phyloP scores from a whole-genome alignment of 345 rosid species.

The Eucalyptus viminalis region DNA sequence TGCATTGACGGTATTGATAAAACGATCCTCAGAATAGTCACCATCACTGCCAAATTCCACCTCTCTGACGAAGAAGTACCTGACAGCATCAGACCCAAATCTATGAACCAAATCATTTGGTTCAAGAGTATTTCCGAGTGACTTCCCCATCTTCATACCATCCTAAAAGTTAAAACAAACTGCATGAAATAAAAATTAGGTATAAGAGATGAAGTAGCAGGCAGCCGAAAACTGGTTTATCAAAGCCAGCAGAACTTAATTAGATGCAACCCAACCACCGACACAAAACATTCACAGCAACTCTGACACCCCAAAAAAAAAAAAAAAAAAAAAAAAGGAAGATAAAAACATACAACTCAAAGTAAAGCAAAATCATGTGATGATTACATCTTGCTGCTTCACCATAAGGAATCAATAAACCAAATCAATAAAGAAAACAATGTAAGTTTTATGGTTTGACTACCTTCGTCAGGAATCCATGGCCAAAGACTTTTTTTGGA shows the following conservation, averaged over 20 bases:
- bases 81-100: conserved; percentile 86
- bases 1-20: conserved; percentile 73
- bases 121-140: conserved; percentile 84
- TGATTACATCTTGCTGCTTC: neutral
- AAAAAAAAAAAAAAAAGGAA: neutral
- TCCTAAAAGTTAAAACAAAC: conserved; percentile 63
- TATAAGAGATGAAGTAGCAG: neutral
- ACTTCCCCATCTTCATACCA: conserved; percentile 98
- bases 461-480: conserved; percentile 96
- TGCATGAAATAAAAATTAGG: conserved; percentile 36
- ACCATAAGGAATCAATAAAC: neutral
- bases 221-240: neutral
- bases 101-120: conserved; percentile 70
- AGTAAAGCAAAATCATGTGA: neutral
- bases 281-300: neutral
- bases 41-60: conserved; percentile 95
- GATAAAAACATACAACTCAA: neutral
- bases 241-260: neutral
- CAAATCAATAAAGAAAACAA: neutral
- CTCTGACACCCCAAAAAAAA: neutral
- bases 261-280: neutral
- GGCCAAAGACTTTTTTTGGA: conserved; percentile 86
- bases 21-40: conserved; percentile 91
- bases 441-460: neutral
- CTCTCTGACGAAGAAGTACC: conserved; percentile 86